phyloP scores from a whole-genome alignment of 768 basidiomycete genomes.

The Pholiota conissans region DNA sequence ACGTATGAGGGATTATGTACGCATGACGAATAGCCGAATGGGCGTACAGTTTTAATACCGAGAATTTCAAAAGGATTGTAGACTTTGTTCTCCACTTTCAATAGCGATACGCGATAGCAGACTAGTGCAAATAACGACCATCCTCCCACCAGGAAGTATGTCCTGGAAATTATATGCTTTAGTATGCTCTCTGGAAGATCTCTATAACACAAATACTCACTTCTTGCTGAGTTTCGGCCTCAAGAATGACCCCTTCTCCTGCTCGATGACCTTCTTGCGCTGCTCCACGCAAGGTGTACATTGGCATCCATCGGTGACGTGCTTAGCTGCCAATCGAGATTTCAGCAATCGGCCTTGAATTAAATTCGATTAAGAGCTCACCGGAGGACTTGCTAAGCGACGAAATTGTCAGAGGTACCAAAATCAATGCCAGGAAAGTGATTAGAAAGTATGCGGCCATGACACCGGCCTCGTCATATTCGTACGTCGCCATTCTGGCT shows the following conservation, averaged over 20 bases:
- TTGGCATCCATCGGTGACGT: slow-evolving; percentile 50
- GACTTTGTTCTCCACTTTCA: slow-evolving; percentile 62
- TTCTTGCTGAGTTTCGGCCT: slow-evolving; percentile 49
- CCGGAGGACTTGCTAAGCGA: slow-evolving; percentile 43
- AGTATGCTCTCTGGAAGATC: not conserved
- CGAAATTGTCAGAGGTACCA: slow-evolving; percentile 75
- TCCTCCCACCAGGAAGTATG: slow-evolving; percentile 60
- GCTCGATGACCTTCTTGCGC: slow-evolving; percentile 41
- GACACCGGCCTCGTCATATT: slow-evolving; percentile 83
- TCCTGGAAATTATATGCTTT: slow-evolving; percentile 39
- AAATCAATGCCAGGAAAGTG: slow-evolving; percentile 81
- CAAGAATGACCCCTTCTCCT: slow-evolving; percentile 46
- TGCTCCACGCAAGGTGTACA: slow-evolving; percentile 64
- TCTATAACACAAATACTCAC: slow-evolving; percentile 32
- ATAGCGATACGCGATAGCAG: slow-evolving; percentile 60
- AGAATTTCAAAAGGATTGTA: slow-evolving; percentile 97
- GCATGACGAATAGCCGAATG: slow-evolving; percentile 14
- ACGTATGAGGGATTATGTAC: not conserved
- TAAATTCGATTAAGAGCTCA: slow-evolving; percentile 29
- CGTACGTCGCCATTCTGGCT: slow-evolving; percentile 70
- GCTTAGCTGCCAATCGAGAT: slow-evolving; percentile 20
- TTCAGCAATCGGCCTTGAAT: not conserved
- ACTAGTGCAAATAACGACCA: slow-evolving; percentile 75
- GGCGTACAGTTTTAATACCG: slow-evolving; percentile 69
- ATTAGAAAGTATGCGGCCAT: slow-evolving; percentile 92